Base-by-base conservation (phyloP, 208 protist genomes). In the Trypanosoma rangeli region DNA sequence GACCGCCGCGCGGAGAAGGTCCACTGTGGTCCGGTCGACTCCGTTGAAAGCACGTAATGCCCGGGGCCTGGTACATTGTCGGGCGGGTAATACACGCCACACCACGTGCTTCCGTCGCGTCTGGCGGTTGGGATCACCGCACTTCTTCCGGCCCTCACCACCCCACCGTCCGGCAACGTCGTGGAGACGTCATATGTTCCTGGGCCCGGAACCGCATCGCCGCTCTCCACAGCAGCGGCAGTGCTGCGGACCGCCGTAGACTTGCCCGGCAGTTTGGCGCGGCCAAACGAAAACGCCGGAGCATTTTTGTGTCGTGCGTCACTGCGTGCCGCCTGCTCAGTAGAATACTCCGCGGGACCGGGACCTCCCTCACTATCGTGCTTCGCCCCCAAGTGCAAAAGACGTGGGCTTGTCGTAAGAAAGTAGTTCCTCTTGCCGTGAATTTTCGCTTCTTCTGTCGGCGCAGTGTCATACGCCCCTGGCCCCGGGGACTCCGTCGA, bases 61-160 rank as follows among this genome's bases (percentile, higher is more conserved):
- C 72, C 71, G 18, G 78, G 78, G 3, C 78, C 58, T 70, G 70
- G 74, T 60, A 83, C n/a, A 53, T 76, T n/a, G 55, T 79, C 29
- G 66, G 76, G 37, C 64, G 69, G 3, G 71, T 68, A 52, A 55
- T 29, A 44, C 58, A 70, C 53, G 8, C 71, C 53, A 68, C 42
- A 50, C 48, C 66, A 72, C 44, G 64, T 64, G 37, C 64, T 55
- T 33, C 58, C 67, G 58, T 58, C 46, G 57, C 28, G 62, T 46
- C 56, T 68, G 15, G 62, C 73, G 12, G 59, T 64, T 42, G 68
- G 58, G 22, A 75, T 64, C 28, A 58, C 49, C 3, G 69, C 44
- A 37, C 61, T 46, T 37, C 68, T 46, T 53, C 67, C 67, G 56
- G 37, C 60, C 15, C 33, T 50, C 18, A 39, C 39, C 20, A 49